Percentiles rank a stretch among this genome's conserved stretches.
phyloP scores from a whole-genome alignment of 805 yeast genomes.

The Candida khao-thaluensis region DNA sequence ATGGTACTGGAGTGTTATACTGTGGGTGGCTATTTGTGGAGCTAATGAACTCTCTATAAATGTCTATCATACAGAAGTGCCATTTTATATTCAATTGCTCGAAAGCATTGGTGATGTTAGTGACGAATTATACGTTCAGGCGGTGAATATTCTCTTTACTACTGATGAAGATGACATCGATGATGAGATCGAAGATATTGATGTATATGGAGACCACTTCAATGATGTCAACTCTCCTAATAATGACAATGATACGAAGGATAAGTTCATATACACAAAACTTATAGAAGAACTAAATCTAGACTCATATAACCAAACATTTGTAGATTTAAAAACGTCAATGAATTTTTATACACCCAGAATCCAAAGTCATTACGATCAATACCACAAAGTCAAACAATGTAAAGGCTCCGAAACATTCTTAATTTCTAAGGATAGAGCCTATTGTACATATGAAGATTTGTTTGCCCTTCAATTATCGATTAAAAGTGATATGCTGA shows the following conservation, averaged over 20 bases:
- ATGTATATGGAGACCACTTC: no score
- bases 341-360: conserved; percentile 57
- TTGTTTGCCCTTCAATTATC: conserved; percentile 74
- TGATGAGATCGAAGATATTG: not conserved
- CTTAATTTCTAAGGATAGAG: conserved; percentile 48
- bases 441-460: conserved; percentile 67
- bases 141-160: conserved; percentile 20
- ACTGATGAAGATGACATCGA: conserved; percentile 13
- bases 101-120: conserved; percentile 40
- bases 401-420: conserved; percentile 15
- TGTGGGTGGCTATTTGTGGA: conserved; percentile 1
- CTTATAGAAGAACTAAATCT: conserved; percentile 10
- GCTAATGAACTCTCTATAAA: not conserved
- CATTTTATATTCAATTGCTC: conserved; percentile 39
- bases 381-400: conserved; percentile 36
- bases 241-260: conserved; percentile 7
- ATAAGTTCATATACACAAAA: conserved; percentile 9
- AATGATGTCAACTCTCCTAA: conserved; percentile 3
- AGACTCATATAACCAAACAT: conserved; percentile 15
- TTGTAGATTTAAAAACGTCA: conserved; percentile 45
- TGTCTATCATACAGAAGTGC: conserved; percentile 5
- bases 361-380: conserved; percentile 60
- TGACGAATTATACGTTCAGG: conserved; percentile 34
- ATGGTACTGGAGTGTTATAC: conserved; percentile 1
- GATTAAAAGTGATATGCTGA: conserved; percentile 20